Evolutionary conservation across 1,139 yeast genomes (phyloP).

Genomic region (Suhomyces maxii): DNA sequence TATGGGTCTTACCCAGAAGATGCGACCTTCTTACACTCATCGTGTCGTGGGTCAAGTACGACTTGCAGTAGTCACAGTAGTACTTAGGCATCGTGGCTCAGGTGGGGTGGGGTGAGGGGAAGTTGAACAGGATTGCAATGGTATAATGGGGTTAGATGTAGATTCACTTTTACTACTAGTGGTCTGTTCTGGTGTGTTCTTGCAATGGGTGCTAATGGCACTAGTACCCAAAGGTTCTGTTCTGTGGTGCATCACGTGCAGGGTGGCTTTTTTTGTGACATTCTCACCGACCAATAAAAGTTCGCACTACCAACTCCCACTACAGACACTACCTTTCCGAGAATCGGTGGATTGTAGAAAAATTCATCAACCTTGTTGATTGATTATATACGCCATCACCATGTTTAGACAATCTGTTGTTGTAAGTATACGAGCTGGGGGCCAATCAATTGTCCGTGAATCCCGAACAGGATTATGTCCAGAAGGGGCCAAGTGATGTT

Average conservation of each 20-base stretch:
- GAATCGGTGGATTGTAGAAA: conserved; percentile 19
- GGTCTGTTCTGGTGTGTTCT: no score
- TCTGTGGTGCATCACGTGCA: conserved; percentile 8
- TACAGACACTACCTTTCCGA: conserved; percentile 20
- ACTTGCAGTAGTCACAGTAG: conserved; percentile 86
- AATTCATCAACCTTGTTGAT: conserved; percentile 7
- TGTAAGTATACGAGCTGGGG: conserved; percentile 19
- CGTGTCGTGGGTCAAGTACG: conserved; percentile 86
- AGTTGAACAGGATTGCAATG: background rate
- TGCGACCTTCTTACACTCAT: conserved; percentile 85
- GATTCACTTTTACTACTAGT: no score
- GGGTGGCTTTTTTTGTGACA: conserved; percentile 2
- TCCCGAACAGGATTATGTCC: no score
- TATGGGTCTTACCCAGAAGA: conserved; percentile 76
- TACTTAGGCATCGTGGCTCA: conserved; percentile 49
- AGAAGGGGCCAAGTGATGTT: no score
- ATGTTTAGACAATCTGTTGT: conserved; percentile 49
- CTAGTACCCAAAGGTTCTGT: no score
- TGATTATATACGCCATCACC: background rate
- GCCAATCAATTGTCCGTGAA: no score
- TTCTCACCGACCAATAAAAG: conserved; percentile 11
- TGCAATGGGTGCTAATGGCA: no score
- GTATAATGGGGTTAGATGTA: background rate
- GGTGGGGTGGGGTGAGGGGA: no score
- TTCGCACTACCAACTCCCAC: conserved; percentile 3